Evolutionary conservation across 192 early-diverging fungal genomes (phyloP).

Genomic region (Coemansia sp.): DNA sequence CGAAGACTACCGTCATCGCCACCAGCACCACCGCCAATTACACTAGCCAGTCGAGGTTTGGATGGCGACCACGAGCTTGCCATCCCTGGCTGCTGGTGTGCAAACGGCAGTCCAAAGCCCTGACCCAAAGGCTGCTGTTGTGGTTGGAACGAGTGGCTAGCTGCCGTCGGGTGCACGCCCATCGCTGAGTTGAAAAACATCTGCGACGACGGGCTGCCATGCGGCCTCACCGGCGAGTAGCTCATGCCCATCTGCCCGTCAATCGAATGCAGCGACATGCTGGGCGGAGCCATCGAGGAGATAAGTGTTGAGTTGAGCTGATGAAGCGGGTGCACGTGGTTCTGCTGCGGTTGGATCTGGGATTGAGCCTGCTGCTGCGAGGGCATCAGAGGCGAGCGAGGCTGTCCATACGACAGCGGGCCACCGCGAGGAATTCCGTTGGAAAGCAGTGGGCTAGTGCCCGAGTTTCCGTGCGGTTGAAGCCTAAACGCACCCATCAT

Average conservation of each 20-base stretch:
- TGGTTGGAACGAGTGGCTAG: conserved; percentile 14
- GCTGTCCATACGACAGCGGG: conserved; percentile 6
- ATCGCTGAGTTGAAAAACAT: conserved; percentile 11
- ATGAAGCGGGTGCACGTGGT: too few relatives aligned
- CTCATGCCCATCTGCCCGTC: too few relatives aligned
- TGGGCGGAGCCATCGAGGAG: too few relatives aligned
- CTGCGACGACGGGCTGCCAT: background rate
- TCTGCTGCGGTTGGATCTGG: too few relatives aligned
- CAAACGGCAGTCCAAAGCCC: conserved; percentile 2
- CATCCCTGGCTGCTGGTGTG: background rate
- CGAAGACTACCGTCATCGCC: background rate
- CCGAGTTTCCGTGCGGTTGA: conserved; percentile 10
- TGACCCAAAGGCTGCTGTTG: background rate
- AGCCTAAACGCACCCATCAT: conserved; percentile 27
- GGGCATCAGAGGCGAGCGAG: conserved; percentile 28
- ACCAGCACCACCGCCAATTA: background rate
- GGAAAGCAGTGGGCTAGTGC: conserved; percentile 1
- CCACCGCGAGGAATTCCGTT: background rate
- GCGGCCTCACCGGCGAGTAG: background rate
- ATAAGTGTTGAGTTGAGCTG: too few relatives aligned
- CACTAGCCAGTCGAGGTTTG: conserved; percentile 7
- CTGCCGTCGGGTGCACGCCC: conserved; percentile 6
- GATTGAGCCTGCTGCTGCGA: conserved; percentile 6
- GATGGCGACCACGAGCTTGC: conserved; percentile 18
- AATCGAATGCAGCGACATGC: too few relatives aligned